These are phyloP conservation scores for Yamadazyma epiphylla DNA, from an alignment of 1,139 yeast species.

Conservation along the genomic window DNA sequence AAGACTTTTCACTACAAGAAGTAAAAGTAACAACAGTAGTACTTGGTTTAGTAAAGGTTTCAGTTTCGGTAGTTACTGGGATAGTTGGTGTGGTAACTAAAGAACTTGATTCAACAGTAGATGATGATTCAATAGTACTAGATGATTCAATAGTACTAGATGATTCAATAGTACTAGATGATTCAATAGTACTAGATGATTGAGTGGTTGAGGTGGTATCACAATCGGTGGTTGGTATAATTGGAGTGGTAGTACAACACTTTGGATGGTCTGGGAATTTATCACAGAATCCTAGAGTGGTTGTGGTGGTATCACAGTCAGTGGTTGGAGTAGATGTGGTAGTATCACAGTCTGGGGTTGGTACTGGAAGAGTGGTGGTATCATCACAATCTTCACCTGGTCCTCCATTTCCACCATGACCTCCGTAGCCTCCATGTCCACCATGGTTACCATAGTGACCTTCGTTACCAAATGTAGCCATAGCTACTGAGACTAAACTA, in stretches of 20 bases:
- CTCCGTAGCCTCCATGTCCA: slow-evolving; percentile 1
- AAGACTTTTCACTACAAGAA: slow-evolving; percentile 14
- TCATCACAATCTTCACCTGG: slow-evolving; percentile 3
- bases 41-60: neutral
- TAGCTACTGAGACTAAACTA: slow-evolving; percentile 7
- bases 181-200: slow-evolving; percentile 1
- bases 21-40: slow-evolving; percentile 5
- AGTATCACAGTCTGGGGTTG: slow-evolving; percentile 4
- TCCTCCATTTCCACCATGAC: slow-evolving; percentile 3
- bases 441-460: slow-evolving; percentile 1
- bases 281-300: slow-evolving; percentile 2
- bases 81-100: slow-evolving; percentile 1
- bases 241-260: slow-evolving; percentile 2
- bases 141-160: slow-evolving; percentile 1
- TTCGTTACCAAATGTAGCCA: slow-evolving; percentile 6
- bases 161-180: slow-evolving; percentile 1
- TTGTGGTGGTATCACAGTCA: slow-evolving; percentile 5
- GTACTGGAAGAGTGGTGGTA: slow-evolving; percentile 3
- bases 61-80: slow-evolving; percentile 1
- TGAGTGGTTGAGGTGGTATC: slow-evolving; percentile 18
- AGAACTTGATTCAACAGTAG: slow-evolving; percentile 1
- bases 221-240: slow-evolving; percentile 8
- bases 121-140: slow-evolving; percentile 1
- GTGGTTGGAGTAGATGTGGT: slow-evolving; percentile 3
- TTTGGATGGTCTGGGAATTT: neutral